Base-by-base conservation (phyloP, 1,284 basidiomycete species). In the Exobasidium rhododendri region DNA sequence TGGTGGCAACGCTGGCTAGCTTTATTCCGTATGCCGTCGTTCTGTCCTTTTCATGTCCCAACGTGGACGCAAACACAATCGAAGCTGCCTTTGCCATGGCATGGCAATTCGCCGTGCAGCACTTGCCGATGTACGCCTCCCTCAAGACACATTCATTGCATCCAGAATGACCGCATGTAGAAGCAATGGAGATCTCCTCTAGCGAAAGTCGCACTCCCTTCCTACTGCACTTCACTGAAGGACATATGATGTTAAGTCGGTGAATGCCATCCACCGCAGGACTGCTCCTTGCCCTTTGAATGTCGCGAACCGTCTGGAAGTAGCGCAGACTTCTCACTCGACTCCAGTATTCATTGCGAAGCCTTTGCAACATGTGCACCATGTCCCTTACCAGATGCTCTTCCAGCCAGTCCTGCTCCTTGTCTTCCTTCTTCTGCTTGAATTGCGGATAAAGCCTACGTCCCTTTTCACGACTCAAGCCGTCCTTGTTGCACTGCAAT, bases 21-120 rank as follows among this genome's bases (percentile, higher is more conserved):
- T 97, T 97, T 82, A 87, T 87, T 6, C 93, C 93, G 69, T 87
- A 97, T 67, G 86, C 88, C 1, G 71, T 72, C 35, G 90, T 91
- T 43, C 84, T 91, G 83, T 65, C 68, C 30, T 73, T 67, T 30
- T 71, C 70, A 2, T 62, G 66, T 20, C 70, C 70, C 3, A 73
- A 58, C 11, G 63, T 61, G 5, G 67, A 66, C 2, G 71, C 71
- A 4, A 66, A 59, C 1, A 73, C 63, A 56, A 73, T 64, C n/a
- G 61, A 63, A 0, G 67, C 67, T 1, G 69, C 67, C 28, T 71
- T 72, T 22, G 67, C 66, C 0, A 67, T 49, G 17, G 67, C 70
- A 0, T 69, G 67, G 56, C 71, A 73, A 11, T 62, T 68, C 0
- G 58, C 62, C 6, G 68, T 70, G 29, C 66, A 65, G 47, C 71